phyloP scores from a whole-genome alignment of 176 grass and related monocot genomes.

The Zizania latifolia region DNA sequence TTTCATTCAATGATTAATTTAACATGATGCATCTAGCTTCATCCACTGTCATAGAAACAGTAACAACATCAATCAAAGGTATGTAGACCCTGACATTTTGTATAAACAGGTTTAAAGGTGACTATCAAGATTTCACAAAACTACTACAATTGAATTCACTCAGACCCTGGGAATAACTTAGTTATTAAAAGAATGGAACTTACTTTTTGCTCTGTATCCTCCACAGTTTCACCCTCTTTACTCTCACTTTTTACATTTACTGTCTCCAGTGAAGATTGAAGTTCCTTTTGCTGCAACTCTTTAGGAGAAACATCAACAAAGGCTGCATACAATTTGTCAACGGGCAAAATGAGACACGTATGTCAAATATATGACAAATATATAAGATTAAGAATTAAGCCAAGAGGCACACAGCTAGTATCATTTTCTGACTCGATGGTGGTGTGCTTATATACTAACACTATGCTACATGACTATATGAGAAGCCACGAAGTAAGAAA shows the following conservation, averaged over 20 bases:
- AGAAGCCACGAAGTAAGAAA: conserved; percentile 2
- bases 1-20: too few relatives aligned
- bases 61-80: too few relatives aligned
- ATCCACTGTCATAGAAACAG: too few relatives aligned
- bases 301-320: too few relatives aligned
- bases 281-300: too few relatives aligned
- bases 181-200: conserved; percentile 5
- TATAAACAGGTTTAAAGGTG: conserved; percentile 1
- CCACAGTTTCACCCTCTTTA: too few relatives aligned
- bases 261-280: too few relatives aligned
- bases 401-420: not conserved
- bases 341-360: not conserved
- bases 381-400: not conserved
- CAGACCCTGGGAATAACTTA: not conserved
- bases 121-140: not conserved
- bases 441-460: not conserved
- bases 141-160: not conserved
- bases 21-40: too few relatives aligned
- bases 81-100: not conserved
- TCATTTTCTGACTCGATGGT: not conserved
- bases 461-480: too few relatives aligned
- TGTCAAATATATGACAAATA: conserved; percentile 19
- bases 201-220: conserved; percentile 59
- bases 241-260: too few relatives aligned
- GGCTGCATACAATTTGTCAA: too few relatives aligned